Evolutionary conservation across 192 early-diverging fungal genomes (phyloP).

Genomic region (Nowakowskiella sp.): DNA sequence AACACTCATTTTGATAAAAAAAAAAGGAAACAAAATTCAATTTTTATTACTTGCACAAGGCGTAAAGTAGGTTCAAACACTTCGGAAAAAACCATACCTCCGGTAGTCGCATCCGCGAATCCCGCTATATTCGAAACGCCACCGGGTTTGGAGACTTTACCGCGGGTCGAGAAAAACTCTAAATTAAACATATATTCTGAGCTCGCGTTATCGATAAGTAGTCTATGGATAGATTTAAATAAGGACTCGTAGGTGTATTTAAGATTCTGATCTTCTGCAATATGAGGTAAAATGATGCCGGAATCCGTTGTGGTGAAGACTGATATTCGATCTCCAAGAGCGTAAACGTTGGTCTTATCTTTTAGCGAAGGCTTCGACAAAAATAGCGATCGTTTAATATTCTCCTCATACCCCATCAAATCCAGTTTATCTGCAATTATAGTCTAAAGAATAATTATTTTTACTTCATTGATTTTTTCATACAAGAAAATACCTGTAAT

Average conservation of each 20-base stretch:
- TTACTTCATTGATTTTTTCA: constrained; percentile 3
- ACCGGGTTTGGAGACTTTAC: too few species aligned
- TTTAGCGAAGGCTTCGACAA: constrained; percentile 57
- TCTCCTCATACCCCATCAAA: constrained; percentile 82
- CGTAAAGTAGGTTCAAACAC: constrained; percentile 82
- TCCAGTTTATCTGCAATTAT: constrained; percentile 73
- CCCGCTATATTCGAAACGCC: constrained; percentile 58
- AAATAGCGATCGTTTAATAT: constrained; percentile 50
- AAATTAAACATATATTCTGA: constrained; percentile 88
- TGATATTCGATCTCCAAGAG: constrained; percentile 73
- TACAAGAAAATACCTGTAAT: constrained; percentile 54
- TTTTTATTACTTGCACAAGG: constrained; percentile 46
- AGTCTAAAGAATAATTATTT: constrained; percentile 27
- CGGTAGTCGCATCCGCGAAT: constrained; percentile 1
- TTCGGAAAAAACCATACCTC: constrained; percentile 61
- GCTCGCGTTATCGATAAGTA: constrained; percentile 88
- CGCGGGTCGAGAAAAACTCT: constrained; percentile 79
- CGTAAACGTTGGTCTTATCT: constrained; percentile 78
- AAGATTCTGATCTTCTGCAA: constrained; percentile 65
- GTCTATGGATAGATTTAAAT: constrained; percentile 85
- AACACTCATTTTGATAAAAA: constrained; percentile 5
- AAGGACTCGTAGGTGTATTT: constrained; percentile 83
- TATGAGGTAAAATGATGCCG: constrained; percentile 76
- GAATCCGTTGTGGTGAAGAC: constrained; percentile 66
- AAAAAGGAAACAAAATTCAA: not conserved